These are phyloP conservation scores for Leptographium wingfieldii DNA, from an alignment of 2,329 filamentous ascomycete genomes.

Conservation along the genomic window DNA sequence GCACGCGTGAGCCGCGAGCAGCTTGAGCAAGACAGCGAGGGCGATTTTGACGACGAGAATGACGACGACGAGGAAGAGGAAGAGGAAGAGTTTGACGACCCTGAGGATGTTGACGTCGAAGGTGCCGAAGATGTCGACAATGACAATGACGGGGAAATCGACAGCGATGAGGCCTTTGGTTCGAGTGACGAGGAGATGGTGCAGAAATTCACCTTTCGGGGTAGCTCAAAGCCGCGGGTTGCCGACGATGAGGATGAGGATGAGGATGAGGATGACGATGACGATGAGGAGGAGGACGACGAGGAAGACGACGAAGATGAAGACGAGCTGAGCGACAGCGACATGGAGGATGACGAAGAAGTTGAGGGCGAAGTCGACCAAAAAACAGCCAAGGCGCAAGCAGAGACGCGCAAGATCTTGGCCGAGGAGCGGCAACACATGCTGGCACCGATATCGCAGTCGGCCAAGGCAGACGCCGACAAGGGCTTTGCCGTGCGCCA, in stretches of 20 bases:
- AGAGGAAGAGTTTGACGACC: conserved; percentile 36
- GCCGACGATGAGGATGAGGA: conserved; percentile 21
- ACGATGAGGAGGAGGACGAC: conserved; percentile 22
- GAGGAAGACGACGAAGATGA: conserved; percentile 37
- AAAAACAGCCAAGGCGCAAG: conserved; percentile 27
- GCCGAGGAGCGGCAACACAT: conserved; percentile 54
- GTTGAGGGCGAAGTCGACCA: conserved; percentile 20
- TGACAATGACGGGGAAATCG: conserved; percentile 47
- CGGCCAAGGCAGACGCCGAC: conserved; percentile 62
- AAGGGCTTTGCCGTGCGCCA: conserved; percentile 80
- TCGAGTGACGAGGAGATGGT: conserved; percentile 78
- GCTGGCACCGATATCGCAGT: conserved; percentile 46
- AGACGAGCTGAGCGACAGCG: conserved; percentile 21
- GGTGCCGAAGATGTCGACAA: conserved; percentile 35
- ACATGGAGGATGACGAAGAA: conserved; percentile 32
- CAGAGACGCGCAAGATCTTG: conserved; percentile 55
- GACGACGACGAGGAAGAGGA: conserved; percentile 26
- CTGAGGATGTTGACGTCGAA: conserved; percentile 40
- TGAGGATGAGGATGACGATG: conserved; percentile 23
- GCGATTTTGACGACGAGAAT: conserved; percentile 37
- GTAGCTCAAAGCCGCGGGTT: conserved; percentile 39
- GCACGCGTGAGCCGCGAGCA: conserved; percentile 59
- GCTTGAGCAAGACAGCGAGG: conserved; percentile 43
- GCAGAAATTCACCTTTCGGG: conserved; percentile 55
- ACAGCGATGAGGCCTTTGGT: conserved; percentile 59